Percentiles rank a stretch among this genome's conserved stretches.
phyloP scores from a whole-genome alignment of 176 grass and related monocot species.

The Juncus inflexus region DNA sequence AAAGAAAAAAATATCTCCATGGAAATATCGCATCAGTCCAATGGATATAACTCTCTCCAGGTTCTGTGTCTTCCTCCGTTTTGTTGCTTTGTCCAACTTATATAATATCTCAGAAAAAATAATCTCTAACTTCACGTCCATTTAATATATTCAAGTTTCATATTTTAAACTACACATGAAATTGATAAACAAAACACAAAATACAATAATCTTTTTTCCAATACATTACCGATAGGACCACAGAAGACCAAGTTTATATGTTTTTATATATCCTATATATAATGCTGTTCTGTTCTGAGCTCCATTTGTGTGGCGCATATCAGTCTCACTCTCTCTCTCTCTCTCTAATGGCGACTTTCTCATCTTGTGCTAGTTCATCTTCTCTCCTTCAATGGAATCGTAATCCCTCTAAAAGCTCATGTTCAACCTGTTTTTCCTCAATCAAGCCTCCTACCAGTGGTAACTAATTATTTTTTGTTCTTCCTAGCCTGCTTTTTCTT shows the following conservation, averaged over 20 bases:
- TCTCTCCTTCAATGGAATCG: constrained; percentile 21
- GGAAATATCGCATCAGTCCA: no score
- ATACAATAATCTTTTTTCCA: no score
- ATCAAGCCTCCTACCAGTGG: constrained; percentile 15
- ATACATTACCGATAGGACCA: no score
- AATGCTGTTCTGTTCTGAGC: background rate
- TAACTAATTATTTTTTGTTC: constrained; percentile 13
- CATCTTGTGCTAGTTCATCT: constrained; percentile 22
- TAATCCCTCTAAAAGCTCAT: background rate
- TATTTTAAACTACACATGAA: no score
- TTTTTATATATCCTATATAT: constrained; percentile 5
- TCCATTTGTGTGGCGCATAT: constrained; percentile 21
- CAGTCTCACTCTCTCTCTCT: background rate
- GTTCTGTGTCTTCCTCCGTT: no score
- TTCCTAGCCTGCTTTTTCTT: background rate
- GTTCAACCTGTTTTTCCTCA: constrained; percentile 7
- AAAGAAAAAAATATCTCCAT: no score
- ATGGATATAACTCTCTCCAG: no score
- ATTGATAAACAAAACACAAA: no score
- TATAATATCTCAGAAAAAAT: no score
- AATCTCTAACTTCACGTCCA: no score
- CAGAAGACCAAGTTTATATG: background rate
- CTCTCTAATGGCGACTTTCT: constrained; percentile 18
- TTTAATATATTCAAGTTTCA: no score
- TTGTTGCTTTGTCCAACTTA: no score